These are phyloP conservation scores for Pichia californica DNA, from an alignment of 805 yeast species.

Conservation along the genomic window DNA sequence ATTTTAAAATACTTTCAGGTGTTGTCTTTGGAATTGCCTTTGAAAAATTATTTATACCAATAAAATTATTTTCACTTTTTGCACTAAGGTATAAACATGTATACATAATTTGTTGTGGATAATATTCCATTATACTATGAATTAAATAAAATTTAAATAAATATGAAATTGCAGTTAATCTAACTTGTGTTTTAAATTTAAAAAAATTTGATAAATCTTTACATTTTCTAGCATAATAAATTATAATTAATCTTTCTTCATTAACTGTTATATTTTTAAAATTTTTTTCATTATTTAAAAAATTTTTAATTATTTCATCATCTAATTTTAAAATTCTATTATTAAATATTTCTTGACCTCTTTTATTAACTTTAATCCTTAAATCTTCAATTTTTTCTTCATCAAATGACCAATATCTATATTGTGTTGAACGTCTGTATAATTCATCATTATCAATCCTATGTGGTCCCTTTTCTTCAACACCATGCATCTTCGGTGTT, in stretches of 20 bases:
- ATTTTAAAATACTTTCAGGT: slow-evolving; percentile 59
- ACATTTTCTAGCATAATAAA: slow-evolving; percentile 67
- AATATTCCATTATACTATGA: slow-evolving; percentile 79
- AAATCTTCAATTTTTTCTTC: slow-evolving; percentile 44
- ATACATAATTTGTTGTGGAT: slow-evolving; percentile 75
- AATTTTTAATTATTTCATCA: slow-evolving; percentile 16
- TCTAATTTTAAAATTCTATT: slow-evolving; percentile 18
- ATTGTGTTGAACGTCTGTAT: slow-evolving; percentile 83
- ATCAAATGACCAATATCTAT: slow-evolving; percentile 78
- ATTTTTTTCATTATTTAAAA: slow-evolving; percentile 9
- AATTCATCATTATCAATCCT: slow-evolving; percentile 74
- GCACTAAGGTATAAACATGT: slow-evolving; percentile 88
- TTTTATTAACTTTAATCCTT: slow-evolving; percentile 45
- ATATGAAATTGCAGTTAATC: slow-evolving; percentile 80
- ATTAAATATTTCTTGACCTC: slow-evolving; percentile 34
- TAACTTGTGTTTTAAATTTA: slow-evolving; percentile 81
- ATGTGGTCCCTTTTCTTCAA: slow-evolving; percentile 6
- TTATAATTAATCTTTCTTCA: slow-evolving; percentile 66
- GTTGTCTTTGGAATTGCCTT: slow-evolving; percentile 61
- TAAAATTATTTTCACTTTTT: slow-evolving; percentile 85
- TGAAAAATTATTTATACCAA: slow-evolving; percentile 76
- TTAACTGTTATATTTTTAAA: slow-evolving; percentile 47
- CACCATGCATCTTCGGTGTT: slow-evolving; percentile 9
- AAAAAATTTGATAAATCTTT: slow-evolving; percentile 65
- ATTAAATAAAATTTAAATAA: slow-evolving; percentile 73